A percentile compares a stretch with the other conserved stretches of the same genome.
phyloP scores from a whole-genome alignment of 2,329 filamentous ascomycete species.

The Zymoseptoria brevis region DNA sequence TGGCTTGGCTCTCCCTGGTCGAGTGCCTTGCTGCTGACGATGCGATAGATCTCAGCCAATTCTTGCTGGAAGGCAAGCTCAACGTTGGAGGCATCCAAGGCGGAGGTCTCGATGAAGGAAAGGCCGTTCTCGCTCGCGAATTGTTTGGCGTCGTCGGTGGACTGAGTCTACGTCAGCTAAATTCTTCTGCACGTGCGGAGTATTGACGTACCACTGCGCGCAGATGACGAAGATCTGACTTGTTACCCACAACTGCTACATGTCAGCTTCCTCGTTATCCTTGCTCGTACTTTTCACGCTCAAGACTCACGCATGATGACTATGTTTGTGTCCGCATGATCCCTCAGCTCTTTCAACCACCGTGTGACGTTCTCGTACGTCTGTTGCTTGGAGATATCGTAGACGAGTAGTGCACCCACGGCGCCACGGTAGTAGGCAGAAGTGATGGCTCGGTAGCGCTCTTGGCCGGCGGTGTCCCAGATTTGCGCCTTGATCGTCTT shows the following conservation, averaged over 20 bases:
- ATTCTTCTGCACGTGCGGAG: not conserved
- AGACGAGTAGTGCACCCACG: conserved; percentile 93
- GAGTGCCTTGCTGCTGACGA: conserved; percentile 94
- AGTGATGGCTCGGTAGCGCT: conserved; percentile 97
- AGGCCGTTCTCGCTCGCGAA: conserved; percentile 77
- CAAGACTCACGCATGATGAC: not conserved
- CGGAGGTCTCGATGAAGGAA: conserved; percentile 98
- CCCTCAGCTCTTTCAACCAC: conserved; percentile 97
- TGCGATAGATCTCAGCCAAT: conserved; percentile 99
- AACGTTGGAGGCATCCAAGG: conserved; percentile 96
- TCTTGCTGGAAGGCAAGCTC: conserved; percentile 99
- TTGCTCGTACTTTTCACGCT: not conserved
- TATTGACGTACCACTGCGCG: conserved; percentile 57
- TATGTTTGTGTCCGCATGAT: conserved; percentile 97
- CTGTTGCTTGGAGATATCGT: conserved; percentile 43
- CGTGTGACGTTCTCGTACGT: conserved; percentile 55
- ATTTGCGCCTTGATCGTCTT: conserved; percentile 99
- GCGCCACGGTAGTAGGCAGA: conserved; percentile 98
- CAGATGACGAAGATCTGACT: conserved; percentile 99
- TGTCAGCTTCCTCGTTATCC: not conserved
- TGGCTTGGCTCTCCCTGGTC: conserved; percentile 78
- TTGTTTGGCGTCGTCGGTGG: conserved; percentile 93
- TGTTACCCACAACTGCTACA: conserved; percentile 60
- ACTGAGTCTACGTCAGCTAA: conserved; percentile 27
- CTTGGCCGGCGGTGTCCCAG: conserved; percentile 98